These are phyloP conservation scores for Gossypium schwendimanii DNA, from an alignment of 441 rosid genomes.

Conservation along the genomic window DNA sequence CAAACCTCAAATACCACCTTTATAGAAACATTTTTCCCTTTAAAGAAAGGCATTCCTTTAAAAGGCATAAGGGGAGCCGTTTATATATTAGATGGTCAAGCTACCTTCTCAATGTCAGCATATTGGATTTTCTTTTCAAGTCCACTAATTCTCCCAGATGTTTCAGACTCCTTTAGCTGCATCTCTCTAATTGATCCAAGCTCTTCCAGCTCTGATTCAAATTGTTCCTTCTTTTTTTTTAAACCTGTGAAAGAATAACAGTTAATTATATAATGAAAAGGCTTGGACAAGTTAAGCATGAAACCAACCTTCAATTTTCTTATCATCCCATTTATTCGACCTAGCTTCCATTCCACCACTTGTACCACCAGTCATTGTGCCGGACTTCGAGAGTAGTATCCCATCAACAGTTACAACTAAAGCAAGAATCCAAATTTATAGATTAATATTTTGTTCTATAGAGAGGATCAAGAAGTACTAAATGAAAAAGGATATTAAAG, in stretches of 20 bases:
- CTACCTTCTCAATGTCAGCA: constrained; percentile 94
- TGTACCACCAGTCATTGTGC: constrained; percentile 99
- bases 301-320: constrained; percentile 77
- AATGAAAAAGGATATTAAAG: constrained; percentile 8
- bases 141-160: constrained; percentile 90
- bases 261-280: constrained; percentile 17
- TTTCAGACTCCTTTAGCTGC: constrained; percentile 90
- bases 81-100: background rate
- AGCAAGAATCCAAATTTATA: constrained; percentile 16
- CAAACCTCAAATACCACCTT: background rate
- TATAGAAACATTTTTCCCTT: background rate
- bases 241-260: constrained; percentile 44
- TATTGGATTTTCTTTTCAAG: constrained; percentile 96
- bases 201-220: constrained; percentile 74
- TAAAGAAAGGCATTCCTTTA: background rate
- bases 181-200: constrained; percentile 94
- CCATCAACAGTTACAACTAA: constrained; percentile 98
- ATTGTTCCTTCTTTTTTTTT: constrained; percentile 68
- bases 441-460: constrained; percentile 19
- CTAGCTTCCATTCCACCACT: constrained; percentile 99
- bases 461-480: constrained; percentile 12
- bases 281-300: constrained; percentile 8
- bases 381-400: constrained; percentile 82
- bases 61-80: background rate
- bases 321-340: constrained; percentile 98